phyloP scores from a whole-genome alignment of 371 early-diverging fungal genomes.

The Vittaforma corneae region DNA sequence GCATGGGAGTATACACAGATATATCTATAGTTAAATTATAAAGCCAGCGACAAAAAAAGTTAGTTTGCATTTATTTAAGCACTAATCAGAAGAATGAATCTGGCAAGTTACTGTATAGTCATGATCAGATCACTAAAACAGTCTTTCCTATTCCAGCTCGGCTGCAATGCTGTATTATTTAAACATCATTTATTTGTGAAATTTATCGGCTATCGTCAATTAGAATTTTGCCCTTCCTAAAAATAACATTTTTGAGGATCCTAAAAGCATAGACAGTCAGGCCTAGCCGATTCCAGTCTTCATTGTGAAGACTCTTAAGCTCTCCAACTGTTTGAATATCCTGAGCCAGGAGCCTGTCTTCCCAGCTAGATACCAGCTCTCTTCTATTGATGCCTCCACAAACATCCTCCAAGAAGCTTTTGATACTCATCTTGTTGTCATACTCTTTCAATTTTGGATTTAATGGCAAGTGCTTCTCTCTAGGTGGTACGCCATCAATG shows the following conservation, averaged over 20 bases:
- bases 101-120: too few relatives aligned
- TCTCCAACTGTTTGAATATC: constrained; percentile 58
- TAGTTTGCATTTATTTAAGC: too few relatives aligned
- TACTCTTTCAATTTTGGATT: constrained; percentile 50
- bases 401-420: constrained; percentile 48
- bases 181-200: too few relatives aligned
- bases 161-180: too few relatives aligned
- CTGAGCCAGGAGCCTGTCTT: constrained; percentile 51
- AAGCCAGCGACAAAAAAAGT: too few relatives aligned
- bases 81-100: too few relatives aligned
- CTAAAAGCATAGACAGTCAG: constrained; percentile 55
- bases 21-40: too few relatives aligned
- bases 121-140: too few relatives aligned
- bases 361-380: constrained; percentile 50
- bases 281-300: constrained; percentile 56
- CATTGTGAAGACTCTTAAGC: constrained; percentile 50
- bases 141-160: too few relatives aligned
- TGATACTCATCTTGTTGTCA: constrained; percentile 37
- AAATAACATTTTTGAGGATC: constrained; percentile 54
- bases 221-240: constrained; percentile 43
- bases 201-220: constrained; percentile 1
- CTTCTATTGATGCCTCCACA: constrained; percentile 25
- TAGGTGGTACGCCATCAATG: constrained; percentile 61
- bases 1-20: too few relatives aligned
- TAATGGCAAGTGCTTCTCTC: constrained; percentile 58